Conservation (phyloP, 1,284 basidiomycete genomes). For the Cryptococcus sp. region DNA sequence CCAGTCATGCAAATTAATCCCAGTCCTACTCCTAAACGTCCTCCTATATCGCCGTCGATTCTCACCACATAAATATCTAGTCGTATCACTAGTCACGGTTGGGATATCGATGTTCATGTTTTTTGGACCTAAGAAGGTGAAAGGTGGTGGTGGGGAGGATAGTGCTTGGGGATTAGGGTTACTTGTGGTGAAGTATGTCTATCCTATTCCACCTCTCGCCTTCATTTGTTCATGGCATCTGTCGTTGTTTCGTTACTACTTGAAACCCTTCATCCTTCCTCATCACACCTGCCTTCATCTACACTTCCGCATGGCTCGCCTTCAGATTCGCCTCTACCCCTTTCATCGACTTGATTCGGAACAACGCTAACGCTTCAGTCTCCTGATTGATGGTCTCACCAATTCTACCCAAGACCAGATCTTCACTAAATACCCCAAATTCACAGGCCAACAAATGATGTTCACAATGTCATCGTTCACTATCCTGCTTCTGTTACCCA, state of each 20-base stretch:
- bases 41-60: slow-evolving; percentile 76
- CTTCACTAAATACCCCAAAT: slow-evolving; percentile 55
- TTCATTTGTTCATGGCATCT: no score
- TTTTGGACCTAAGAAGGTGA: slow-evolving; percentile 48
- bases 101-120: slow-evolving; percentile 97
- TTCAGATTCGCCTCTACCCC: not conserved
- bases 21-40: slow-evolving; percentile 56
- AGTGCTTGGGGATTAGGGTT: slow-evolving; percentile 41
- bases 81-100: slow-evolving; percentile 83
- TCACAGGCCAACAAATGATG: slow-evolving; percentile 95
- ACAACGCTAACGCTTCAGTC: slow-evolving; percentile 56
- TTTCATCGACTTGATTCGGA: no score
- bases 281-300: no score
- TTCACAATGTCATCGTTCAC: slow-evolving; percentile 81
- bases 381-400: slow-evolving; percentile 85
- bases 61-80: slow-evolving; percentile 87
- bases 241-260: no score
- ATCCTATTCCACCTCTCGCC: no score
- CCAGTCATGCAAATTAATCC: slow-evolving; percentile 79
- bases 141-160: slow-evolving; percentile 44
- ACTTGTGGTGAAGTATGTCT: slow-evolving; percentile 41
- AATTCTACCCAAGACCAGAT: slow-evolving; percentile 99
- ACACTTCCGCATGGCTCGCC: no score
- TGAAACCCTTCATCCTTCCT: no score
- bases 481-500: slow-evolving; percentile 56